phyloP scores from a whole-genome alignment of 2,329 filamentous ascomycete species.

The Botryotinia globosa region DNA sequence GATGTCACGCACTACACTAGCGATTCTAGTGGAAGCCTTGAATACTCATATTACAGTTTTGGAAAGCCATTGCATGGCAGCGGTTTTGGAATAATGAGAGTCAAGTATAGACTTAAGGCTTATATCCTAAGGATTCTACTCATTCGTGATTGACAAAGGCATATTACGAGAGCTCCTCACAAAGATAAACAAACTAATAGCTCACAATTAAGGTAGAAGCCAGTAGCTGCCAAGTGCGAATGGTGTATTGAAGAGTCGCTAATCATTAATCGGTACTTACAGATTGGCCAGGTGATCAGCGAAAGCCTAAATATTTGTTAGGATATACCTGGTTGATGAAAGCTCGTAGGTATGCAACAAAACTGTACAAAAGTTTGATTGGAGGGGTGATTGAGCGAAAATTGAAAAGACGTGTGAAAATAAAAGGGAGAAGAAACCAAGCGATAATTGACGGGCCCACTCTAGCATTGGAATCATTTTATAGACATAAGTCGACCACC shows the following conservation, averaged over 20 bases:
- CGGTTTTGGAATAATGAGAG: neutral
- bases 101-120: neutral
- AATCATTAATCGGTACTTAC: neutral
- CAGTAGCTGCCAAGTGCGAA: neutral
- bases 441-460: neutral
- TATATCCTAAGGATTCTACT: neutral
- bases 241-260: neutral
- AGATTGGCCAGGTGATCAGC: neutral
- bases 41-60: neutral
- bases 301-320: neutral
- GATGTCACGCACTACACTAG: neutral
- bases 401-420: neutral
- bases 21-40: neutral
- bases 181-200: neutral
- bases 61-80: neutral
- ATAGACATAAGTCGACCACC: no score
- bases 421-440: neutral
- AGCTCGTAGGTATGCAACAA: neutral
- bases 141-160: neutral
- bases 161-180: neutral
- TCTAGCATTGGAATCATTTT: neutral
- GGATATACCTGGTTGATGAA: neutral
- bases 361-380: neutral
- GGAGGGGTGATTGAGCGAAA: neutral
- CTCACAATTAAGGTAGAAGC: neutral